Evolutionary conservation across 208 protist species (phyloP), one percentile per base, ranked within the genome.

Genomic region (Angomonas desouzai): DNA sequence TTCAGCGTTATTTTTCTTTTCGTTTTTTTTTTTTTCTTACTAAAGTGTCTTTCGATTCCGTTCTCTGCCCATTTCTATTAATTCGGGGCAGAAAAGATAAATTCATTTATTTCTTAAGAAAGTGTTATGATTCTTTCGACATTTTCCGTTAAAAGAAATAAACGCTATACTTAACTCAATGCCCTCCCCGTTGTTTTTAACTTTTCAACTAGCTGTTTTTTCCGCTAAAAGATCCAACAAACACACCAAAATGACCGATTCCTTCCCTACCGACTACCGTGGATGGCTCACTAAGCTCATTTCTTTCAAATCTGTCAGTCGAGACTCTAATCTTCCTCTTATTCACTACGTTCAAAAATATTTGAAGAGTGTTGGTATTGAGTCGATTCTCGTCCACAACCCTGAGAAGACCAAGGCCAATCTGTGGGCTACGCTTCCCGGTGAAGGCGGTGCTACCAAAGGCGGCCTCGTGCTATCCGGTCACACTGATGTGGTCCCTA

Each of bases 401-500:
- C 74, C 71, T 43, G 22, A 25, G 34, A 45, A 25, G 34, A 76
- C 60, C 23, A 68, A 90, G 34, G 77, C 77, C 22, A 85, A 84
- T 55, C 67, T 90, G 59, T 80, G 74, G 48, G 80, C 79, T 10
- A 87, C 80, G 60, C 71, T 91, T 40, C 77, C 80, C 0, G 74
- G 62, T 1, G 49, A 58, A 3, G 71, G 69, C 48, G 81, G 83
- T 55, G 58, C 65, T 33, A 79, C 75, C 55, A 66, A 82, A 11
- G 75, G 79, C 70, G 74, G 83, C 57, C 67, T 87, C 36, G 75
- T 82, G 45, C 40, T 85, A 28, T 81, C 67, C 22, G 83, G 79
- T 27, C 75, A 87, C 74, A 91, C 76, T 3, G 80, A 91, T 58
- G 80, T 91, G 47, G 85, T 91, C 58, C 77, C 85, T 13, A 77